Evolutionary conservation across 2,329 filamentous ascomycete species (phyloP).

Genomic region (Phoma herbarum): DNA sequence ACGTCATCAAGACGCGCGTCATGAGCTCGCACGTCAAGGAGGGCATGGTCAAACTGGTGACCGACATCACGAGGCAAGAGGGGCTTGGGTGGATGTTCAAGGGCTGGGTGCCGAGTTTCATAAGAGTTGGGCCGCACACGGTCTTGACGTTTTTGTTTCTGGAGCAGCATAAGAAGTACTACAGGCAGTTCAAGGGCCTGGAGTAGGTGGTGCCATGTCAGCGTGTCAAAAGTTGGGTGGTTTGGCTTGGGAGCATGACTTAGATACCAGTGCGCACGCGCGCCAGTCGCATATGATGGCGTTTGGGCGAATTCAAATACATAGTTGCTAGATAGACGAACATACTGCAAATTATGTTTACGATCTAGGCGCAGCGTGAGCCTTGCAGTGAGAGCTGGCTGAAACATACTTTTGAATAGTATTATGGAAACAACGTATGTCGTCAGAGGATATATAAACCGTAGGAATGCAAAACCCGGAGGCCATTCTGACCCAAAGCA

Average conservation of each 20-base stretch:
- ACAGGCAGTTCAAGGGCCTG: constrained; percentile 56
- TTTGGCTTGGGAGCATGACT: constrained; percentile 11
- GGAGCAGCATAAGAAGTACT: constrained; percentile 84
- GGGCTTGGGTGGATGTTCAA: constrained; percentile 87
- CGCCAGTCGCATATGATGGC: constrained; percentile 20
- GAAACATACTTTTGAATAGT: not conserved
- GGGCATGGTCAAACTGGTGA: constrained; percentile 67
- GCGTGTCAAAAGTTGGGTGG: not conserved
- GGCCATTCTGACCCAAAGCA: not conserved
- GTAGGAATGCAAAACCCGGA: not conserved
- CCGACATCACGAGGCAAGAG: constrained; percentile 73
- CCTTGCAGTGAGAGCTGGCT: not conserved
- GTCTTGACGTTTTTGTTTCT: constrained; percentile 87
- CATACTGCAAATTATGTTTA: too few relatives aligned
- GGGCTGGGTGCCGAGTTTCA: constrained; percentile 85
- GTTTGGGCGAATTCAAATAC: constrained; percentile 8
- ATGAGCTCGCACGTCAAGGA: constrained; percentile 73
- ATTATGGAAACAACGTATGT: not conserved
- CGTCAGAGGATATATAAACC: not conserved
- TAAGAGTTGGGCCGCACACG: constrained; percentile 76
- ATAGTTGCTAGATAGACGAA: constrained; percentile 3
- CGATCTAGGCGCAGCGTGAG: not conserved
- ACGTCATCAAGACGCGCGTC: constrained; percentile 88
- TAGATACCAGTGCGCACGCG: constrained; percentile 18
- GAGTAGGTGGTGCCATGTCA: too few relatives aligned